Conservation (phyloP, 805 yeast species). For the Tetrapisispora namnaoensis region DNA sequence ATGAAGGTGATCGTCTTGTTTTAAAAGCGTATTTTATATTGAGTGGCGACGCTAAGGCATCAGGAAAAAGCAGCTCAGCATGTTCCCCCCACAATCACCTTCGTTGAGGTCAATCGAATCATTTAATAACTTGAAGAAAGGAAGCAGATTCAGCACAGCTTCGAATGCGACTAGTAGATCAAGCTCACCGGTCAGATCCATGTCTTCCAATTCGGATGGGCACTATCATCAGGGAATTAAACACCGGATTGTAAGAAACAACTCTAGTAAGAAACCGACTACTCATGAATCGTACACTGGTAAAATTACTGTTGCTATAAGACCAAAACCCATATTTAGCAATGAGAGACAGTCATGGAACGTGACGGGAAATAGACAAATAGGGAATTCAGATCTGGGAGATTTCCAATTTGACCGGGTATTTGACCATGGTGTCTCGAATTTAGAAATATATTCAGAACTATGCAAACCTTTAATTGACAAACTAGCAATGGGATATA, state of each 20-base stretch:
- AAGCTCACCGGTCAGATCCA: constrained; percentile 3
- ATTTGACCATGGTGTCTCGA: constrained; percentile 46
- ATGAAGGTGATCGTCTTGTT: no score
- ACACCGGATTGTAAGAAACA: neutral
- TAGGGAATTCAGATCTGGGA: constrained; percentile 52
- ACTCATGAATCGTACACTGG: constrained; percentile 42
- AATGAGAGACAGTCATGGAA: constrained; percentile 25
- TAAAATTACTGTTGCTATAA: constrained; percentile 61
- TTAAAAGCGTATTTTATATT: no score
- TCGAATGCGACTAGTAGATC: constrained; percentile 3
- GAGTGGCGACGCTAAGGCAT: no score
- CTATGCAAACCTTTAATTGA: constrained; percentile 45
- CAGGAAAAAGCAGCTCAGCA: neutral
- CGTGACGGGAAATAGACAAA: constrained; percentile 19
- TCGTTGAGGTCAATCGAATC: constrained; percentile 14
- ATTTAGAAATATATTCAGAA: constrained; percentile 49
- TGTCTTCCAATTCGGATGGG: constrained; percentile 2
- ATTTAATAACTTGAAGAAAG: constrained; percentile 8
- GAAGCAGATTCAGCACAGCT: constrained; percentile 3
- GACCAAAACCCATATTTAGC: constrained; percentile 57
- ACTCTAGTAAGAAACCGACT: neutral
- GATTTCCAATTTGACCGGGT: constrained; percentile 73
- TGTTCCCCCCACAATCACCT: constrained; percentile 14
- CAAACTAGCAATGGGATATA: constrained; percentile 61
- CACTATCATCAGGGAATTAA: neutral